phyloP scores from a whole-genome alignment of 345 rosid genomes.

The Nasturtium officinale region DNA sequence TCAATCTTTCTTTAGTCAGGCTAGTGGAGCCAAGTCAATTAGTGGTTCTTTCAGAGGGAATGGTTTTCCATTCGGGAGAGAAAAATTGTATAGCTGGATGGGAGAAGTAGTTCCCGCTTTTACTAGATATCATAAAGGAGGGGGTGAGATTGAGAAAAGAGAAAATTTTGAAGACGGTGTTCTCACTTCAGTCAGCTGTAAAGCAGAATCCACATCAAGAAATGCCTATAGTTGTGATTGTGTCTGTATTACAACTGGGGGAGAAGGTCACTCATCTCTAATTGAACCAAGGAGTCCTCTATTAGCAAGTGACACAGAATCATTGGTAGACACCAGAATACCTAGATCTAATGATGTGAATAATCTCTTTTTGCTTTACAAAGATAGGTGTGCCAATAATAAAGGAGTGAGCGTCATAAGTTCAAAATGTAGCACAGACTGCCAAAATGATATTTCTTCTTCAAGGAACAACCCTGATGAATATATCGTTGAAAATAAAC shows the following conservation, averaged over 20 bases:
- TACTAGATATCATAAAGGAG: constrained; percentile 14
- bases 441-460: constrained; percentile 42
- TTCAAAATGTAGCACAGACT: constrained; percentile 47
- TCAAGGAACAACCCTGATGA: constrained; percentile 34
- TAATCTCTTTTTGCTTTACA: constrained; percentile 45
- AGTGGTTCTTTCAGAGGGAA: constrained; percentile 19
- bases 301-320: constrained; percentile 16
- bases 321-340: constrained; percentile 25
- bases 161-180: constrained; percentile 33
- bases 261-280: constrained; percentile 29
- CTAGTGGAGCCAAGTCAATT: not conserved
- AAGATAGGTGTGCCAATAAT: constrained; percentile 42
- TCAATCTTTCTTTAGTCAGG: constrained; percentile 33
- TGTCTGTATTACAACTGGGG: constrained; percentile 27
- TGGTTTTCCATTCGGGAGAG: constrained; percentile 4
- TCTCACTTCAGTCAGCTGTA: constrained; percentile 14
- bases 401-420: constrained; percentile 32
- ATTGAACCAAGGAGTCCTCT: constrained; percentile 42
- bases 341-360: constrained; percentile 49
- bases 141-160: constrained; percentile 37
- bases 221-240: constrained; percentile 37
- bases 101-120: constrained; percentile 47
- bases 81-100: constrained; percentile 55
- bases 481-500: constrained; percentile 22
- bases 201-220: constrained; percentile 36